Evolutionary conservation across 352 stramenopile genomes (phyloP).

Genomic region (Phytopythium montanum): DNA sequence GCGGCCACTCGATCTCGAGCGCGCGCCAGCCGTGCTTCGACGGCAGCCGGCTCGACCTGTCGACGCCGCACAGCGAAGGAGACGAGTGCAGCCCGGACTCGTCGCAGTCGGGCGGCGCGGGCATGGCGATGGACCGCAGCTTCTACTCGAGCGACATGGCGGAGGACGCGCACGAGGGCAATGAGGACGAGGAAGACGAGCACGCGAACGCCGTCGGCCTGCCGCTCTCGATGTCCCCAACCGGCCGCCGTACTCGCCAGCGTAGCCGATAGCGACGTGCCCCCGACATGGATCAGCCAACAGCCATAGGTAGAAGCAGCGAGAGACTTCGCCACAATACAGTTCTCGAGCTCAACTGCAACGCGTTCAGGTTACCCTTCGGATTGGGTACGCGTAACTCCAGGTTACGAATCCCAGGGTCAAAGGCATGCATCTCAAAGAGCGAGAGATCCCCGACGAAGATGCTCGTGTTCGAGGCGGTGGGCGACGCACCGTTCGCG

Average conservation of each 20-base stretch:
- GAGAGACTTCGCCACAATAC: not conserved
- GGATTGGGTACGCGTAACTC: too few relatives aligned
- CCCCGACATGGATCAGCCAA: not conserved
- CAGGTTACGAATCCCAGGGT: too few relatives aligned
- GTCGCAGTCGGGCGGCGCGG: constrained; percentile 5
- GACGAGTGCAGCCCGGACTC: constrained; percentile 41
- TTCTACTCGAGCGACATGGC: constrained; percentile 12
- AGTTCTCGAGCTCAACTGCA: not conserved
- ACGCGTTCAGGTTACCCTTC: not conserved
- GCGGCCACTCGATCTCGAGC: constrained; percentile 46
- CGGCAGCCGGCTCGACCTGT: constrained; percentile 10
- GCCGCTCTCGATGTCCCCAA: not conserved
- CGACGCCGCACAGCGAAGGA: constrained; percentile 35
- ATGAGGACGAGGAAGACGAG: not conserved
- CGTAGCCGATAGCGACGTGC: constrained; percentile 5
- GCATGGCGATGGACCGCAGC: constrained; percentile 7
- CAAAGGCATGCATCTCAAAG: too few relatives aligned
- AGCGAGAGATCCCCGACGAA: too few relatives aligned
- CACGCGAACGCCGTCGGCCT: not conserved
- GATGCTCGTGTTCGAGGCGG: constrained; percentile 49
- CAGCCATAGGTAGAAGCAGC: not conserved
- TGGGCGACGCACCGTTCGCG: constrained; percentile 14
- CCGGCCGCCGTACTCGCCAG: not conserved
- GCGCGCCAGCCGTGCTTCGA: constrained; percentile 11
- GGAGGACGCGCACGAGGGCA: not conserved